Conservation (phyloP, 1,139 yeast genomes). For the Sugiyamaella japonica region DNA sequence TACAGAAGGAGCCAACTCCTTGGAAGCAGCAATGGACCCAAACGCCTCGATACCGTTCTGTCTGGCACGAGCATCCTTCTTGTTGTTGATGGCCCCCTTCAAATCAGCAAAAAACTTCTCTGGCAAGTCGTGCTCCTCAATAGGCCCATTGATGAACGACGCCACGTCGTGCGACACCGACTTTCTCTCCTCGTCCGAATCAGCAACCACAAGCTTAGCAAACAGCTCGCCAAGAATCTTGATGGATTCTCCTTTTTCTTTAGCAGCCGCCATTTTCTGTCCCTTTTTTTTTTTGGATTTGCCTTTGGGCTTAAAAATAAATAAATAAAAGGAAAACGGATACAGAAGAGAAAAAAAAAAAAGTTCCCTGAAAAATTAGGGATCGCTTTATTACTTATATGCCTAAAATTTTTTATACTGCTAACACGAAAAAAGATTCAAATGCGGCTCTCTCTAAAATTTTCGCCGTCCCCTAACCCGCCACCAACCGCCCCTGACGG, state of each 20-base stretch:
- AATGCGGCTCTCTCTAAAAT: constrained; percentile 11
- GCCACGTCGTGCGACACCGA: constrained; percentile 90
- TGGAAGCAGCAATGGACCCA: constrained; percentile 76
- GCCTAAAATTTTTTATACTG: constrained; percentile 1
- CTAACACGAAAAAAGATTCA: constrained; percentile 4
- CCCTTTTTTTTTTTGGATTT: constrained; percentile 4
- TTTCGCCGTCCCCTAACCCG: constrained; percentile 7
- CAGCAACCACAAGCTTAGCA: constrained; percentile 87
- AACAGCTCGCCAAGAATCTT: constrained; percentile 92
- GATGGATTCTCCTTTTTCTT: constrained; percentile 29
- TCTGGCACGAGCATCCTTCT: constrained; percentile 65
- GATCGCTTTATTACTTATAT: constrained; percentile 7
- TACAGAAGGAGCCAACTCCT: constrained; percentile 83
- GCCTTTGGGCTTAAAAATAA: neutral
- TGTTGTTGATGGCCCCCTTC: constrained; percentile 71
- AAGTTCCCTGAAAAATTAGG: constrained; percentile 5
- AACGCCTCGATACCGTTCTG: constrained; percentile 83
- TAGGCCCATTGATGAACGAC: constrained; percentile 92
- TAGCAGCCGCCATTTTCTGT: constrained; percentile 27
- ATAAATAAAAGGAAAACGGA: constrained; percentile 17
- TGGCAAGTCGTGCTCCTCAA: constrained; percentile 98
- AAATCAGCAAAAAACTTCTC: constrained; percentile 79
- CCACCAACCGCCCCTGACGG: neutral
- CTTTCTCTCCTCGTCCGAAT: constrained; percentile 70
- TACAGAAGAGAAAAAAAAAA: constrained; percentile 8